phyloP scores from a whole-genome alignment of 129 eudicot genomes.

The Flaveria robusta region DNA sequence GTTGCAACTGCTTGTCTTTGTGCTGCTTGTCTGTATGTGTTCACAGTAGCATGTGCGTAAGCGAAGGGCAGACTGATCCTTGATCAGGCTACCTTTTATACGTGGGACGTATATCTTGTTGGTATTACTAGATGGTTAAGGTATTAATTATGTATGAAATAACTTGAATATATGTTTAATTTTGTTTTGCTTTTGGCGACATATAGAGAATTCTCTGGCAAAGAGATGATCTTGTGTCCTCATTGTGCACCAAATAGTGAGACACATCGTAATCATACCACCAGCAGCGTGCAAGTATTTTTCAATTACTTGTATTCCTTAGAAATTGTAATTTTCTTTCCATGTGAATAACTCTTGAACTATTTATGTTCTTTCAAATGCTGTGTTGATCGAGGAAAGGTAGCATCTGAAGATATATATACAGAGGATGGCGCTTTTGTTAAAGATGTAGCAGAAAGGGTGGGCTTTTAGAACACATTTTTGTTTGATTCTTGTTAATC shows the following conservation, averaged over 20 bases:
- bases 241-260: constrained; percentile 34
- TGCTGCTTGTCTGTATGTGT: constrained; percentile 68
- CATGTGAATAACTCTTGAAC: no score
- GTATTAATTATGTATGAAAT: no score
- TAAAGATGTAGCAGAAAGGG: constrained; percentile 48
- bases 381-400: no score
- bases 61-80: neutral
- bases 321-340: no score
- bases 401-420: constrained; percentile 35
- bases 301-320: neutral
- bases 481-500: neutral
- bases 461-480: constrained; percentile 14
- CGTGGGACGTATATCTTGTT: neutral
- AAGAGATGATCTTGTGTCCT: constrained; percentile 37
- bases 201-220: neutral
- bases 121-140: neutral
- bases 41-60: neutral
- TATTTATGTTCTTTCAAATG: no score
- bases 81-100: neutral
- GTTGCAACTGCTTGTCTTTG: constrained; percentile 75
- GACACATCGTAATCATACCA: constrained; percentile 31
- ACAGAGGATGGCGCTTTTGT: constrained; percentile 43
- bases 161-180: no score
- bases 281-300: constrained; percentile 33
- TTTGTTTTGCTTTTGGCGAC: neutral